Evolutionary conservation across 129 eudicot species (phyloP), one percentile per base, ranked within the genome.

Genomic region (sunflower (Helianthus annuus)): DNA sequence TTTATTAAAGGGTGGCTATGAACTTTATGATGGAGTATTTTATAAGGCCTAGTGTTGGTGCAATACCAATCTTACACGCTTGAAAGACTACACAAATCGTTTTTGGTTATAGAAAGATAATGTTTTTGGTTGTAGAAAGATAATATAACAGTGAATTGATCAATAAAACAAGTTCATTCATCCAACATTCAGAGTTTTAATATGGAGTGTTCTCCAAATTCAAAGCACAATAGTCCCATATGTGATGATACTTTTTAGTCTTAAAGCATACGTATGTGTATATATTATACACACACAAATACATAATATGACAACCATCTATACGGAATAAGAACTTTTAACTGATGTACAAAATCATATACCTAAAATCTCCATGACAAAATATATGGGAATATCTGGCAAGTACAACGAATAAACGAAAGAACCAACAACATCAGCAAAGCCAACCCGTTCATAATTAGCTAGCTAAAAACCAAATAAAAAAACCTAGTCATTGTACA

Each of bases 341-440:
- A 73, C 2, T 74, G 40, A 79, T 79, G 67, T 73, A 79, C 74
- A 72, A 79, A 72, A 66, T 74, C 78, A 74, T 74, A 74, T 74
- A 74, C 71, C 68, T 51, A 56, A 65, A 71, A 65, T 72, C 73
- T 66, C 78, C 79, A 72, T 72, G 53, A 44, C 61, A 74, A 74
- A 59, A 77, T 69, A 77, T 69, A 77, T 61, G 64, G 72, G 70
- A 66, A 72, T 52, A 72, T 66, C 65, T 72, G 74, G 46, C 49
- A 66, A 81, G 78, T 81, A 81, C 79, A 81, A 67, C 64, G 75
- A 81, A 81, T 81, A 54, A 76, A 81, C 76, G 52, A 76, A 76
- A 72, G 71, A 76, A 71, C 66, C 34, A 76, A 71, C 65, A 70
- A 58, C 77, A 71, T 48, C 32, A 81, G 17, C 72, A 59, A 76